A percentile compares a stretch with the other conserved stretches of the same genome.
phyloP scores from a whole-genome alignment of 257 asterid species.

The Leonotis leonurus region DNA sequence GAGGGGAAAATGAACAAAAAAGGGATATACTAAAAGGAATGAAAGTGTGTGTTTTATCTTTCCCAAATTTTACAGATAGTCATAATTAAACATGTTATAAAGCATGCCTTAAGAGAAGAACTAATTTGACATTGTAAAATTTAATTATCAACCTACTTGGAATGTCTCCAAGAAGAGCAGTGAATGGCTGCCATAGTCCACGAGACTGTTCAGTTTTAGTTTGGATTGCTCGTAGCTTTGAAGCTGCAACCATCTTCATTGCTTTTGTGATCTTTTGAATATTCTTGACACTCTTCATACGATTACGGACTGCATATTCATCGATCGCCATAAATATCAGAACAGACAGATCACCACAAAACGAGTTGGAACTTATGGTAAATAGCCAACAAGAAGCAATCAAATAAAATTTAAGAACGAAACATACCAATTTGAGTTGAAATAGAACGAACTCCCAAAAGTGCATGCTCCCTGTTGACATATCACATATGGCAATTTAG shows the following conservation, averaged over 20 bases:
- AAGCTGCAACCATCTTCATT: too few species aligned
- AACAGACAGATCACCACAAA: not conserved
- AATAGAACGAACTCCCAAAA: conserved; percentile 58
- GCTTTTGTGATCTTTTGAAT: too few species aligned
- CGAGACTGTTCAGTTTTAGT: too few species aligned
- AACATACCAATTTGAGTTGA: conserved; percentile 81
- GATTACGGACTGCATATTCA: conserved; percentile 60
- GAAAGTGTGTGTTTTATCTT: too few species aligned
- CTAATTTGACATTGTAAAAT: not conserved
- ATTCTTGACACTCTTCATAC: too few species aligned
- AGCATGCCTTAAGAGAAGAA: not conserved
- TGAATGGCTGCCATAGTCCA: conserved; percentile 99
- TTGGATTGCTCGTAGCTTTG: too few species aligned
- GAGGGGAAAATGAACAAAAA: too few species aligned
- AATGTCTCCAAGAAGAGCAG: conserved; percentile 91
- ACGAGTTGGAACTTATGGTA: not conserved
- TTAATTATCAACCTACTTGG: conserved; percentile 51
- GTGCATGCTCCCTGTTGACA: conserved; percentile 51
- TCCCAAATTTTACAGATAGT: not conserved
- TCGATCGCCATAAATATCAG: conserved; percentile 2
- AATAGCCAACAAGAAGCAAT: conserved; percentile 20
- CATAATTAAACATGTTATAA: too few species aligned
- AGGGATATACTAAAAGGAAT: too few species aligned
- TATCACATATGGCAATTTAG: conserved; percentile 4
- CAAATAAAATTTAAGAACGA: not conserved